Base-by-base conservation (phyloP, 2,329 filamentous ascomycete genomes). In the Malbranchea cinnamomea region DNA sequence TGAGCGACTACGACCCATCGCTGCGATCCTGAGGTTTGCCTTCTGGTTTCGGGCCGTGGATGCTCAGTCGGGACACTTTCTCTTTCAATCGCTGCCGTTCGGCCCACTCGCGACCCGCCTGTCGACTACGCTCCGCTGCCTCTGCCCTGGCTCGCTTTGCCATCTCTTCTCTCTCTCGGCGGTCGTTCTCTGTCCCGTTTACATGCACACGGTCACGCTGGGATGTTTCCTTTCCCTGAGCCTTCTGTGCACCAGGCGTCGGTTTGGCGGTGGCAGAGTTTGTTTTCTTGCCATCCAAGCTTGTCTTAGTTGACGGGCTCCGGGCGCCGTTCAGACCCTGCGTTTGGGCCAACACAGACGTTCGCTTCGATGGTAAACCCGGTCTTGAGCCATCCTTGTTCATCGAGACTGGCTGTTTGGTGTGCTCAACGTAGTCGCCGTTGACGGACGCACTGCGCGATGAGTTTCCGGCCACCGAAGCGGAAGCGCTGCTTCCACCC, bases 71-170 rank as follows among this genome's bases (percentile, higher is more conserved):
- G n/a, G 30, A 16, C 24, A 23, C n/a, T 10, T 29, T 32, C 12
- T 18, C 6, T 26, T 27, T 37, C 17, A 29, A 25, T 16, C 31
- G 31, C 39, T 51, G 42, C 34, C 42, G 47, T 35, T 52, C 48
- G 12, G 49, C 50, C 50, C 50, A 53, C 33, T 50, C 48, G 15
- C 47, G 43, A 32, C 49, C 52, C 7, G 49, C 48, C 17, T 43
- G 34, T 36, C 50, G 36, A 20, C 50, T 48, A 23, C 48, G 37
- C 33, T 52, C 47, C 6, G 50, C 50, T 17, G 50, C 50, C 31
- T 52, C 49, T n/a, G 39, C 44, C 13, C 50, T 40, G 5, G 50
- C 50, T 33, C 46, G 46, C 15, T 41, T 44, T 2, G 48, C 43
- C 6, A 47, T 46, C 15, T 48, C 47, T 37, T 50, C 48, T 29